These are phyloP conservation scores for Fusarium nurragi DNA, from an alignment of 2,329 filamentous ascomycete species.

Conservation along the genomic window DNA sequence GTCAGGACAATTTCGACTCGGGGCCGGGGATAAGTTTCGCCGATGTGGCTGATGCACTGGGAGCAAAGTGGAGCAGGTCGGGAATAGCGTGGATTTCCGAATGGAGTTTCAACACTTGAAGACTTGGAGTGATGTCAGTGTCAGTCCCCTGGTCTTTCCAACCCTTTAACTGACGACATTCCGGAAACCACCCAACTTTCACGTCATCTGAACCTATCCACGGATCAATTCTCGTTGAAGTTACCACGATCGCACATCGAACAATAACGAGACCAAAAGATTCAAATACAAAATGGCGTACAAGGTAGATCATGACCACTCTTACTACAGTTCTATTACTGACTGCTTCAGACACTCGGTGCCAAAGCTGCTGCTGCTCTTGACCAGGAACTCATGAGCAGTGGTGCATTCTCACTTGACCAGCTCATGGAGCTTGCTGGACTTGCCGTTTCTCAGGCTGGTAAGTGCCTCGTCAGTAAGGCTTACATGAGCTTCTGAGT, in stretches of 20 bases:
- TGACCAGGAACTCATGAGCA: conserved; percentile 93
- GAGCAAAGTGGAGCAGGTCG: neutral
- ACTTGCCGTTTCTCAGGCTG: conserved; percentile 89
- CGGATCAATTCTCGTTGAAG: neutral
- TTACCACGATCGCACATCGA: neutral
- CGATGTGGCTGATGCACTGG: conserved; percentile 44
- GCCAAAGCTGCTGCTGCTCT: conserved; percentile 88
- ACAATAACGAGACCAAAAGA: conserved; percentile 10
- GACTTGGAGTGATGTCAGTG: conserved; percentile 35
- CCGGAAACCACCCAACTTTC: conserved; percentile 7
- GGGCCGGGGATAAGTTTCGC: conserved; percentile 50
- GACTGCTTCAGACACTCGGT: conserved; percentile 73
- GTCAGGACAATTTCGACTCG: conserved; percentile 45
- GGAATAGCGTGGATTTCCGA: conserved; percentile 7
- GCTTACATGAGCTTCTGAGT: neutral
- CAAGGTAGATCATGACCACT: conserved; percentile 41
- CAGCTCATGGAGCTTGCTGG: conserved; percentile 98
- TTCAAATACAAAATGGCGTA: conserved; percentile 47
- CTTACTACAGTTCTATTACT: conserved; percentile 11
- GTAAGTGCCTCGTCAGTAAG: conserved; percentile 55
- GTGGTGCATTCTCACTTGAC: conserved; percentile 88
- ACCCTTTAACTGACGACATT: conserved; percentile 30
- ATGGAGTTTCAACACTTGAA: neutral
- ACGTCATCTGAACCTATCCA: conserved; percentile 6
- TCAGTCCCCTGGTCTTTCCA: conserved; percentile 27